These are phyloP conservation scores for Candida chilensis DNA, from an alignment of 805 yeast species.

Conservation along the genomic window DNA sequence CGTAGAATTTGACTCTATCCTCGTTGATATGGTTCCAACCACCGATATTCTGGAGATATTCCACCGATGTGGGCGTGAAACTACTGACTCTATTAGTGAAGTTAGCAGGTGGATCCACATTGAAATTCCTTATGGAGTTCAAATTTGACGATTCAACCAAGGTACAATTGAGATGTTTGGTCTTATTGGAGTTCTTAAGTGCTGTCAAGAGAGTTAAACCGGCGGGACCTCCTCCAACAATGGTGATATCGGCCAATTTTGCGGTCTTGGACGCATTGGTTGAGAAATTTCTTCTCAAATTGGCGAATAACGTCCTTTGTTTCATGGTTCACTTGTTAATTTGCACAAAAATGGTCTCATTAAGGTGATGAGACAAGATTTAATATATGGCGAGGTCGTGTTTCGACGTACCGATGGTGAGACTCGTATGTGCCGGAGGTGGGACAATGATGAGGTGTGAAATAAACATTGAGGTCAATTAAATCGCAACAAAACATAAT, in stretches of 20 bases:
- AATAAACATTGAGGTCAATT: too few species aligned
- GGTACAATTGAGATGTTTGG: constrained; percentile 51
- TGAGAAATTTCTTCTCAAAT: too few species aligned
- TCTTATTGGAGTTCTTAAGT: constrained; percentile 54
- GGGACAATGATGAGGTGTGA: too few species aligned
- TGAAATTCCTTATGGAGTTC: constrained; percentile 38
- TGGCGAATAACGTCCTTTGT: too few species aligned
- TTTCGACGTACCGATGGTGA: too few species aligned
- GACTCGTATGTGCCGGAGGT: too few species aligned
- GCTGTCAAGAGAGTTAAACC: constrained; percentile 85
- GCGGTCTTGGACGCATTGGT: too few species aligned
- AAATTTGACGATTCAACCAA: constrained; percentile 70
- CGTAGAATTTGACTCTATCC: constrained; percentile 73
- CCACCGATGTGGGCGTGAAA: constrained; percentile 73
- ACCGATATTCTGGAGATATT: constrained; percentile 59
- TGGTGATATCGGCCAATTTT: constrained; percentile 53
- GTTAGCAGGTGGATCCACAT: constrained; percentile 28
- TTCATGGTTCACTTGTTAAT: too few species aligned
- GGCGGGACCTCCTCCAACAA: constrained; percentile 97
- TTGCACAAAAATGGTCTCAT: too few species aligned
- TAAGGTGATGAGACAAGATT: too few species aligned
- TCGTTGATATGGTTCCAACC: constrained; percentile 63
- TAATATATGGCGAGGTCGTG: too few species aligned
- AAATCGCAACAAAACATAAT: too few species aligned
- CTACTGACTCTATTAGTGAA: constrained; percentile 80